These are phyloP conservation scores for Forsythia viridissima DNA, from an alignment of 257 asterid species.

Conservation along the genomic window DNA sequence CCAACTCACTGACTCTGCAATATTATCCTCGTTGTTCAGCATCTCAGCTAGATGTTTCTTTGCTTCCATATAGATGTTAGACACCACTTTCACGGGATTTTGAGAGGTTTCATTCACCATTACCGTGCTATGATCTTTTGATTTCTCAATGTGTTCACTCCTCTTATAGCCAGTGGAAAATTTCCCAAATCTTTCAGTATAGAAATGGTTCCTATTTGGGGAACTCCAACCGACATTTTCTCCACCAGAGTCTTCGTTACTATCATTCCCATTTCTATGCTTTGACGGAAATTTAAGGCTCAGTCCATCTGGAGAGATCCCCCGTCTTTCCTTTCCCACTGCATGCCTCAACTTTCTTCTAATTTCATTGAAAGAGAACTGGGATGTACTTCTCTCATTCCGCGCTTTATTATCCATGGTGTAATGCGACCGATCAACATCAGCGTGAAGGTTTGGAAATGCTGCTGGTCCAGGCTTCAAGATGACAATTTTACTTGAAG, in stretches of 20 bases:
- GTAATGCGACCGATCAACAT: constrained; percentile 30
- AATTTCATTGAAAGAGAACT: constrained; percentile 82
- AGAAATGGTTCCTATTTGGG: constrained; percentile 89
- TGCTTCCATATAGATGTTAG: constrained; percentile 79
- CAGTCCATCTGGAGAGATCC: constrained; percentile 34
- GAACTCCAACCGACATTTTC: constrained; percentile 78
- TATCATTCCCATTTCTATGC: constrained; percentile 40
- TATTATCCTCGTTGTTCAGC: constrained; percentile 52
- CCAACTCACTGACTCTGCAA: constrained; percentile 39
- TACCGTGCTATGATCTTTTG: constrained; percentile 34
- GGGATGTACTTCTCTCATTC: constrained; percentile 50
- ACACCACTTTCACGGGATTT: constrained; percentile 39
- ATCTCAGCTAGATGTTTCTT: constrained; percentile 88
- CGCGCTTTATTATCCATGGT: constrained; percentile 30
- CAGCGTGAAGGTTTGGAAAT: constrained; percentile 39
- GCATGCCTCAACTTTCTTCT: constrained; percentile 84
- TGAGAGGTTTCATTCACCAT: constrained; percentile 34
- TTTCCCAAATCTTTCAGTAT: constrained; percentile 64
- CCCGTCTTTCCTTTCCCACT: constrained; percentile 74
- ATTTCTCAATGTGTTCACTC: constrained; percentile 45
- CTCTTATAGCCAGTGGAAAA: constrained; percentile 50
- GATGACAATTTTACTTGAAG: constrained; percentile 63
- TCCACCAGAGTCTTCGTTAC: constrained; percentile 46
- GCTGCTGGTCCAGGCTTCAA: constrained; percentile 71
- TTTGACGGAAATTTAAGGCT: constrained; percentile 28